Conservation (phyloP, 2,329 filamentous ascomycete genomes). For the Dothideomycetidae sp. region DNA sequence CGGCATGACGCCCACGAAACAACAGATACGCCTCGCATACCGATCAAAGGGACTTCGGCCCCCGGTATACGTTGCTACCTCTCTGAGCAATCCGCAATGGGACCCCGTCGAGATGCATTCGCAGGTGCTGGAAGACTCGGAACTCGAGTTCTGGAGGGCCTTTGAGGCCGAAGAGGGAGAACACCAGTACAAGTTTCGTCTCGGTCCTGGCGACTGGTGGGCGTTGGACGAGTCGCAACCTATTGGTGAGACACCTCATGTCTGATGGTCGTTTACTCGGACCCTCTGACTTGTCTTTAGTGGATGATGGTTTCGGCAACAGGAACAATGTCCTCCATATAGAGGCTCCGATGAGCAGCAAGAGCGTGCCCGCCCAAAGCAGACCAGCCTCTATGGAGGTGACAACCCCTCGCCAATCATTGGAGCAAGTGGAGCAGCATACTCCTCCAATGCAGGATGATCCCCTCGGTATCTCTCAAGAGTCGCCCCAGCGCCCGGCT, state of each 20-base stretch:
- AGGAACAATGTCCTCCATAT: constrained; percentile 38
- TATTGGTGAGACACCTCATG: constrained; percentile 36
- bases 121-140: constrained; percentile 31
- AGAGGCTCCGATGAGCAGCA: constrained; percentile 11
- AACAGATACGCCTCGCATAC: constrained; percentile 45
- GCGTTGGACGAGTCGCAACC: constrained; percentile 48
- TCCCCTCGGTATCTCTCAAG: constrained; percentile 7
- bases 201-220: constrained; percentile 57
- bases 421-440: constrained; percentile 4
- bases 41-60: constrained; percentile 44
- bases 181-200: constrained; percentile 62
- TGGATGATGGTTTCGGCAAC: constrained; percentile 38
- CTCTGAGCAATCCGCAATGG: constrained; percentile 55
- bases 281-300: constrained; percentile 18
- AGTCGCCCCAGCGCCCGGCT: constrained; percentile 3
- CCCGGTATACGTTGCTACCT: constrained; percentile 57
- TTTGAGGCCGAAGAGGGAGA: constrained; percentile 43
- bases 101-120: constrained; percentile 48
- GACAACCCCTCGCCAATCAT: constrained; percentile 2
- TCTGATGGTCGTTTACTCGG: not conserved
- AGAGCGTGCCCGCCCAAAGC: constrained; percentile 1
- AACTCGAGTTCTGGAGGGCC: constrained; percentile 44
- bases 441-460: not conserved
- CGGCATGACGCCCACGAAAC: constrained; percentile 16
- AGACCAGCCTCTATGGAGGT: not conserved